Base-by-base conservation (phyloP, 2,329 filamentous ascomycete genomes). In the Paecilomyces sp. region DNA sequence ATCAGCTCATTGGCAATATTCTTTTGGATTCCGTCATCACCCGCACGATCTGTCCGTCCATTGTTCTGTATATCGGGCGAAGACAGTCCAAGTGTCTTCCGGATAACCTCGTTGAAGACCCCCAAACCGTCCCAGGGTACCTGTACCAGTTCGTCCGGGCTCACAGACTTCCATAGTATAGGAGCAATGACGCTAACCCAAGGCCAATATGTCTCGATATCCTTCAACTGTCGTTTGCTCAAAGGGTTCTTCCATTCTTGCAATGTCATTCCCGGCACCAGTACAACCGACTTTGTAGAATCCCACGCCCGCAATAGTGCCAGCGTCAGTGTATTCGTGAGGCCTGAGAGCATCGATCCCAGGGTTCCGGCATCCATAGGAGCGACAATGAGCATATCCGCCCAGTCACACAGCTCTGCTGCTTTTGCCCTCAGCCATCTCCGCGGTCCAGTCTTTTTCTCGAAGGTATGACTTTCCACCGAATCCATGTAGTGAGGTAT, bases 161-260 rank as follows among this genome's bases (percentile, higher is more conserved):
- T 79, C 63, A 89, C 86, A 70, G 91, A 94, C 64, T 88, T 85
- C 90, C 91, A 96, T 15, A 96, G 75, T 34, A 95, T 86, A 0
- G 92, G 91, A 51, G 89, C 82, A 71, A 96, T 83, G 52, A 94
- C 86, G 62, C 88, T 84, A 57, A 96, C 85, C 91, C 91, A 96
- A 57, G 87, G 88, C 91, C 91, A 96, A 72, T 91, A 92, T 63
- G 85, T 81, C 64, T 88, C 83, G 51, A 96, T 85, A 75, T 95
- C 94, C 74, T 85, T 88, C 62, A 96, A 82, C 70, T 96, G 92
- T 68, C 91, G 89, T 77, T 90, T 90, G 15, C 91, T 96, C 77
- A 92, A 87, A 2, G 92, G 91, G 68, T 94, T 92, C 70, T 92
- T 87, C 91, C 91, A 96, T 86, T 93, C 92, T 61, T 89, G 83